phyloP scores from a whole-genome alignment of 2,329 filamentous ascomycete species.

The Ophiocordyceps australis region DNA sequence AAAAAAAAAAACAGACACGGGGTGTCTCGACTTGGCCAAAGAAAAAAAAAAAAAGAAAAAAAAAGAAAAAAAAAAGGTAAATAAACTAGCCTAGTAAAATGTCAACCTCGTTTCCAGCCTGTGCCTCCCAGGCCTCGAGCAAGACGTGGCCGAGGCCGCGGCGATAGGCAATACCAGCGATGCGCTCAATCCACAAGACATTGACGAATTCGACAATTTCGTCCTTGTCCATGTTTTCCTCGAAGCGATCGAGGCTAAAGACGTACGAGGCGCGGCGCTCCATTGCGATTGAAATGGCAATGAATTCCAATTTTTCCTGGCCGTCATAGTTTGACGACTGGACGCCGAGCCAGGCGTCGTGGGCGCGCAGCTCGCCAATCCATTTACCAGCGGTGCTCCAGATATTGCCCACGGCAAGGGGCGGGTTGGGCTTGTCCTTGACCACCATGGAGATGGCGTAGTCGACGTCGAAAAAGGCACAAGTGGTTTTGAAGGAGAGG shows the following conservation, averaged over 20 bases:
- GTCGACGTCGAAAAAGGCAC: constrained; percentile 21
- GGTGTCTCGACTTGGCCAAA: neutral
- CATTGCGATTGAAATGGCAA: constrained; percentile 20
- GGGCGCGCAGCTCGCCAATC: constrained; percentile 23
- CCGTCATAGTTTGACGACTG: constrained; percentile 27
- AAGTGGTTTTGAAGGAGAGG: constrained; percentile 19
- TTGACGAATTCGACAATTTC: constrained; percentile 25
- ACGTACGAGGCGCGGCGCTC: constrained; percentile 22
- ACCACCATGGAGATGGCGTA: constrained; percentile 16
- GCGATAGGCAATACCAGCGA: constrained; percentile 21
- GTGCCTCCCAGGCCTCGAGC: constrained; percentile 19
- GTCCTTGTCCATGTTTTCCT: constrained; percentile 21
- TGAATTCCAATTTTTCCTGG: constrained; percentile 23
- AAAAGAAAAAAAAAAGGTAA: too few species aligned
- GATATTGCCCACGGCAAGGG: constrained; percentile 23
- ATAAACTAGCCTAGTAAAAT: constrained; percentile 22
- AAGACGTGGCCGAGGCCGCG: constrained; percentile 23
- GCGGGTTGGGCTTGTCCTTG: constrained; percentile 16
- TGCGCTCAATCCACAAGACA: constrained; percentile 26
- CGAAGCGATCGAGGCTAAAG: constrained; percentile 19
- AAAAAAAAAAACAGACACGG: neutral
- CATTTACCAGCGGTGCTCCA: constrained; percentile 16
- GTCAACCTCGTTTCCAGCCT: constrained; percentile 19
- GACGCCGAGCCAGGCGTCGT: constrained; percentile 24
- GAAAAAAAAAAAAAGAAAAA: too few species aligned